Evolutionary conservation across 257 asterid genomes (phyloP), one percentile per base, ranked within the genome.

Genomic region (Gardenia jasminoides): DNA sequence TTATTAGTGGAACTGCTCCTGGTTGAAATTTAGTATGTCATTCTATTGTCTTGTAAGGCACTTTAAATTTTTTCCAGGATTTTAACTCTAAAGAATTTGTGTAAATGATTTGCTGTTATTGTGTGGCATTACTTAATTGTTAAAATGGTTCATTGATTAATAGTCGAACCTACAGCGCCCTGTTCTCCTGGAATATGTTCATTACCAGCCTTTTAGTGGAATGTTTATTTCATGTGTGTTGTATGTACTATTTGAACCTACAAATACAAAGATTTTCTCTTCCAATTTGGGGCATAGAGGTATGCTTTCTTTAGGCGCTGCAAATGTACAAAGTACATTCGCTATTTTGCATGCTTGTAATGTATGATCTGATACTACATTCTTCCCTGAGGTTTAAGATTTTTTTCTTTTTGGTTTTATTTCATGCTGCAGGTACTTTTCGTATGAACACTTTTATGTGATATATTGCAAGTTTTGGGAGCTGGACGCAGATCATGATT

Each of bases 391-490:
- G 28, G 47, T 76, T 64, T 86, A 67, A 74, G 39, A 47, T 31
- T 54, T 46, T 82, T 50, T 46, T 71, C 36, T 80, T 70, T 77
- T 69, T 77, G 52, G 47, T 47, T 80, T 62, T 80, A 19, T 80
- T 77, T 79, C 80, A 59, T 84, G 78, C 86, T 86, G 74, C 93
- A 96, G 99, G 92, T 96, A 92, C 89, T 96, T 96, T 91, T 96
- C 99, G 20, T 96, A 96, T 78, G 98, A 96, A 85, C 99, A 96
- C 86, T 96, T 96, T 83, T 96, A 96, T 76, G 99, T 96, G 89
- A 96, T 96, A 90, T 96, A 96, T 85, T 96, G 99, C 97, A 96
- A 96, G 89, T 96, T 96, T 80, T 96, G 99, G 99, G 99, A 96
- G 93, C 97, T 96, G 86, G 99, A 96, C 78, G 87, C 97, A 20